Conservation (phyloP, 176 grass and related monocot genomes). For the Aegilops umbellulata region DNA sequence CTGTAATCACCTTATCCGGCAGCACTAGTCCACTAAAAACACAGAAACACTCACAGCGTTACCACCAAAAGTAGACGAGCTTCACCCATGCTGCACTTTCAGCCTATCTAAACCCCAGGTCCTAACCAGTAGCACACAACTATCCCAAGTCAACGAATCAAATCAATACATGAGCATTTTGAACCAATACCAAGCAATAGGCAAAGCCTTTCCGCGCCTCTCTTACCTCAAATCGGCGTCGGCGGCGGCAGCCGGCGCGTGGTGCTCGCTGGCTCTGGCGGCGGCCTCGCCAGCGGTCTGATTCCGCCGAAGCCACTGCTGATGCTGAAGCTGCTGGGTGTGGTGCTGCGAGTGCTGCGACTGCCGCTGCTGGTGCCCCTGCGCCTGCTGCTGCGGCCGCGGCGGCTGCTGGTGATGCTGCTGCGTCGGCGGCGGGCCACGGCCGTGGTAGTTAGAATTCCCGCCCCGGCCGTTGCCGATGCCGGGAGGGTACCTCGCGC, state of each 20-base stretch:
- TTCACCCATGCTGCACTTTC: background rate
- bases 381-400: constrained; percentile 23
- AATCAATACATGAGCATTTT: background rate
- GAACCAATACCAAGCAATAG: background rate
- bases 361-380: constrained; percentile 48
- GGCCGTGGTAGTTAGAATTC: constrained; percentile 60
- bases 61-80: background rate
- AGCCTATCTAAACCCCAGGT: background rate
- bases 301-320: constrained; percentile 61
- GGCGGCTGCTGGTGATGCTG: constrained; percentile 28
- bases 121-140: background rate
- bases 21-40: background rate
- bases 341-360: constrained; percentile 42
- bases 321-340: constrained; percentile 52
- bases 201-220: background rate
- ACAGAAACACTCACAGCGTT: background rate
- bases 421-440: constrained; percentile 51
- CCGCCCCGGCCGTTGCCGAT: constrained; percentile 59
- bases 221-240: constrained; percentile 56
- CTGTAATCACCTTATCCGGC: background rate
- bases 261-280: constrained; percentile 19
- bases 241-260: constrained; percentile 28
- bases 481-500: constrained; percentile 66
- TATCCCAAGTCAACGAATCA: background rate
- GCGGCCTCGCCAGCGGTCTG: constrained; percentile 38